phyloP scores from a whole-genome alignment of 805 yeast species.

The Candida fluviatilis region DNA sequence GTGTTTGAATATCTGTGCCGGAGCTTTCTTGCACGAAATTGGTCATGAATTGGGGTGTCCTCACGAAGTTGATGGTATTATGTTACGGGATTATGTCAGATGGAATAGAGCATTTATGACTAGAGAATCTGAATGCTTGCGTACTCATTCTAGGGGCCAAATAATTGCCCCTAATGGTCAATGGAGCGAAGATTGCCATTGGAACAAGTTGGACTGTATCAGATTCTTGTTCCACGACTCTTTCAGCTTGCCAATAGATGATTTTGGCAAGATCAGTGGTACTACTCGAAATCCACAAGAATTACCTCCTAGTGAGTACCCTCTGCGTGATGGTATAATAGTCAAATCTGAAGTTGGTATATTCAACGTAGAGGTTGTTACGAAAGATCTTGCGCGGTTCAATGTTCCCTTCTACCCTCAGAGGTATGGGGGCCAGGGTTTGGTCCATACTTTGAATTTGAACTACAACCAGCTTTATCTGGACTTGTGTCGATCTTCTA shows the following conservation, averaged over 20 bases:
- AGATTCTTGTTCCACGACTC: constrained; percentile 80
- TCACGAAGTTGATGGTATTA: constrained; percentile 84
- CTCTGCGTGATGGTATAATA: constrained; percentile 17
- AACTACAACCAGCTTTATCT: constrained; percentile 39
- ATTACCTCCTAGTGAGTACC: constrained; percentile 9
- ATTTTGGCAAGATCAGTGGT: constrained; percentile 33
- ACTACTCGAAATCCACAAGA: constrained; percentile 22
- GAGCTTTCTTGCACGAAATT: constrained; percentile 94
- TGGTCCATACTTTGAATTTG: constrained; percentile 48
- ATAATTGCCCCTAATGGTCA: constrained; percentile 32
- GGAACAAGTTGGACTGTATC: constrained; percentile 80
- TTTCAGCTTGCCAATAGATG: constrained; percentile 67
- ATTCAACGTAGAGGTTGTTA: constrained; percentile 66
- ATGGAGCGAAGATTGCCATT: constrained; percentile 66
- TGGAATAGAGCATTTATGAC: constrained; percentile 81
- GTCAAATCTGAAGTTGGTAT: constrained; percentile 63
- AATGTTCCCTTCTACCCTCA: constrained; percentile 60
- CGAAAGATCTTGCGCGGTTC: constrained; percentile 52
- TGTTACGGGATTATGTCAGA: constrained; percentile 80
- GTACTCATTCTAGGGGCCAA: constrained; percentile 49
- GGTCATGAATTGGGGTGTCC: constrained; percentile 92
- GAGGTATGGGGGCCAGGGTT: constrained; percentile 56
- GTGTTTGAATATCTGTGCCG: constrained; percentile 76
- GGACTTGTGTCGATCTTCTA: constrained; percentile 12
- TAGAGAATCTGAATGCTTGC: constrained; percentile 53